Percentiles rank a stretch among this genome's conserved stretches.
phyloP scores from a whole-genome alignment of 2,329 filamentous ascomycete species.

The Diaporthe ilicicola region DNA sequence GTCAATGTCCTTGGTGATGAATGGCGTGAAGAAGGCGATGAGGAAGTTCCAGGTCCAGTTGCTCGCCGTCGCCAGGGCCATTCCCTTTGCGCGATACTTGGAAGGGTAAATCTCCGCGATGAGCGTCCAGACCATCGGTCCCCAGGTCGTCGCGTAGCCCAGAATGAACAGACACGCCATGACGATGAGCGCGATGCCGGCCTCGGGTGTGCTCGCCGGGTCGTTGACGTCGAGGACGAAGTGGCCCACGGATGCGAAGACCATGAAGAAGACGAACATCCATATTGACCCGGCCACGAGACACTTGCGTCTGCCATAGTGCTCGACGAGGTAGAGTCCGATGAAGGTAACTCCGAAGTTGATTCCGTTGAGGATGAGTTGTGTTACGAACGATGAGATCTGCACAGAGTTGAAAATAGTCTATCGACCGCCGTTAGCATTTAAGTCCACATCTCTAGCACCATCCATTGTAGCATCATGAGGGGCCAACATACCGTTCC shows the following conservation, averaged over 20 bases:
- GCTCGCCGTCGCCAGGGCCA: slow-evolving; percentile 67
- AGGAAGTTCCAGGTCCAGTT: slow-evolving; percentile 81
- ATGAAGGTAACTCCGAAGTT: slow-evolving; percentile 74
- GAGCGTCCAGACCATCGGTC: slow-evolving; percentile 71
- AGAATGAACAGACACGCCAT: slow-evolving; percentile 72
- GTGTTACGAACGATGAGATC: slow-evolving; percentile 70
- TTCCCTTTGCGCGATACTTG: slow-evolving; percentile 67
- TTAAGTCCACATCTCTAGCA: background rate
- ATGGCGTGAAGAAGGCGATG: slow-evolving; percentile 80
- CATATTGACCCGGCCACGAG: slow-evolving; percentile 70
- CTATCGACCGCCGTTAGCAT: background rate
- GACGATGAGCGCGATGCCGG: slow-evolving; percentile 69
- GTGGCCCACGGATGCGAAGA: slow-evolving; percentile 63
- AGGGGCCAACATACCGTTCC: slow-evolving; percentile 49
- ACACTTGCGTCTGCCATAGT: slow-evolving; percentile 70
- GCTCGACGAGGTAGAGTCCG: slow-evolving; percentile 75
- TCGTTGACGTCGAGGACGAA: slow-evolving; percentile 51
- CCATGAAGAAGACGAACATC: slow-evolving; percentile 68
- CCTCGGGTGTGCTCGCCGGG: slow-evolving; percentile 46
- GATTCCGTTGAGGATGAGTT: slow-evolving; percentile 73
- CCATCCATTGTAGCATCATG: background rate
- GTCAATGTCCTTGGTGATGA: slow-evolving; percentile 76
- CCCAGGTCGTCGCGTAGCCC: slow-evolving; percentile 73
- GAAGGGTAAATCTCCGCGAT: slow-evolving; percentile 72
- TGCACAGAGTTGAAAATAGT: slow-evolving; percentile 56